Evolutionary conservation across 441 rosid genomes (phyloP), one percentile per base, ranked within the genome.

Genomic region (Jatropha multifida): DNA sequence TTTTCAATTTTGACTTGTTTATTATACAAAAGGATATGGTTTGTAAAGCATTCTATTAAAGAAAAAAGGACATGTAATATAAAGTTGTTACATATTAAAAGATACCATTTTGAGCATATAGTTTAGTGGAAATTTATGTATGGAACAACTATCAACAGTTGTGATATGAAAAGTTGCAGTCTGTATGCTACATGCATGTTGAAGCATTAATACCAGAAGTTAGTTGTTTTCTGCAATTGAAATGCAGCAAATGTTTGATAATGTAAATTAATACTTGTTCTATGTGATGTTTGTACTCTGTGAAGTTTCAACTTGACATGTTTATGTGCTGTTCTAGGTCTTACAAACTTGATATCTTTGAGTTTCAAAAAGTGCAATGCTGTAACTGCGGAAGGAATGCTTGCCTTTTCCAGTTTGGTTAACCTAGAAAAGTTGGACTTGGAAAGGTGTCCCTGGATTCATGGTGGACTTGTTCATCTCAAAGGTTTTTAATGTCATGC

Each of bases 401-500:
- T 42, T 41, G 88, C 84, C 52, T 84, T 94, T 56, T 69, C 94
- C 81, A 85, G 85, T 76, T 90, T 92, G 74, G 83, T 85, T 73
- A 89, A 94, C 85, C 80, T 94, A 85, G 80, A 71, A 83, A 86
- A 88, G 71, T 58, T 94, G 85, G 96, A 94, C 84, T 85, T 94
- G 83, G 98, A 92, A 81, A 87, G 92, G 80, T 94, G 98, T 69
- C 90, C 90, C 26, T 82, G 89, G 48, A 86, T 94, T 81, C 80
- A 86, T n/a, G 92, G 89, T 42, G 96, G 98, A 18, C 87, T 94
- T 62, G 77, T 86, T 76, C 81, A 90, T 80, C 83, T 94, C 14
- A 86, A 83, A 88, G 98, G 98, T 92, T 68, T 52, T 69, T 68
- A 38, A 13, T 63, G 37, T 58, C 17, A 4, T 26, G 1, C 15